These are phyloP conservation scores for Ramalina peruviana DNA, from an alignment of 495 filamentous ascomycete species.

Conservation along the genomic window DNA sequence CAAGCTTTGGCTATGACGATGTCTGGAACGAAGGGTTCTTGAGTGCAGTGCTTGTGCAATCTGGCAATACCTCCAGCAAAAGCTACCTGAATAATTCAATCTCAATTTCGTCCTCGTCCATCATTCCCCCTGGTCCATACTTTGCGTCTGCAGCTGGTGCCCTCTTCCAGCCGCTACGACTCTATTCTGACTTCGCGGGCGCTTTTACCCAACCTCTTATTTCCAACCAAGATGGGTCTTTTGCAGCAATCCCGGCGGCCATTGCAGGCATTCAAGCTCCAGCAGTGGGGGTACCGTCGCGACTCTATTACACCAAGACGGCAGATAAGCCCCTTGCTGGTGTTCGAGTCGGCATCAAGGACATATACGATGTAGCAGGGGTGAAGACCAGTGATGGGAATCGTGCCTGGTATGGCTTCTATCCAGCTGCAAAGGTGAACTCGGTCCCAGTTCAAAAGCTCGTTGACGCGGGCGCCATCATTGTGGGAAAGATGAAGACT, in stretches of 20 bases:
- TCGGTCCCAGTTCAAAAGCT: conserved; percentile 38
- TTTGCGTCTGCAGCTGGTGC: conserved; percentile 27
- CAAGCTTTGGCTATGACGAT: conserved; percentile 6
- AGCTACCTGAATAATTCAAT: background rate
- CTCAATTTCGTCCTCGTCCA: background rate
- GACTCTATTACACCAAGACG: conserved; percentile 36
- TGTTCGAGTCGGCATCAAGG: conserved; percentile 45
- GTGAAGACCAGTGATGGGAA: conserved; percentile 40
- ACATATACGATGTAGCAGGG: conserved; percentile 44
- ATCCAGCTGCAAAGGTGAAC: conserved; percentile 30
- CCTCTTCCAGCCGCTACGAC: conserved; percentile 30
- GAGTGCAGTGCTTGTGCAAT: conserved; percentile 2
- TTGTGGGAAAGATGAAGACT: conserved; percentile 47
- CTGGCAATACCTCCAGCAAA: conserved; percentile 1
- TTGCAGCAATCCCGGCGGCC: conserved; percentile 28
- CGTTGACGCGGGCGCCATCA: conserved; percentile 42
- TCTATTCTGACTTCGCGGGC: conserved; percentile 33
- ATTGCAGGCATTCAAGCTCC: conserved; percentile 21
- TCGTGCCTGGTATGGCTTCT: conserved; percentile 40
- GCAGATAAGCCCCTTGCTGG: conserved; percentile 31
- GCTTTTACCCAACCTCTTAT: conserved; percentile 26
- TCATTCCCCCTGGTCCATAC: conserved; percentile 32
- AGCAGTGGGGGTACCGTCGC: conserved; percentile 37
- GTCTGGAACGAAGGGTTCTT: conserved; percentile 9
- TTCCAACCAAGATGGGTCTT: conserved; percentile 15